Percentiles rank a stretch among this genome's conserved stretches.
phyloP scores from a whole-genome alignment of 495 filamentous ascomycete genomes.

The Xylaria cubensis region DNA sequence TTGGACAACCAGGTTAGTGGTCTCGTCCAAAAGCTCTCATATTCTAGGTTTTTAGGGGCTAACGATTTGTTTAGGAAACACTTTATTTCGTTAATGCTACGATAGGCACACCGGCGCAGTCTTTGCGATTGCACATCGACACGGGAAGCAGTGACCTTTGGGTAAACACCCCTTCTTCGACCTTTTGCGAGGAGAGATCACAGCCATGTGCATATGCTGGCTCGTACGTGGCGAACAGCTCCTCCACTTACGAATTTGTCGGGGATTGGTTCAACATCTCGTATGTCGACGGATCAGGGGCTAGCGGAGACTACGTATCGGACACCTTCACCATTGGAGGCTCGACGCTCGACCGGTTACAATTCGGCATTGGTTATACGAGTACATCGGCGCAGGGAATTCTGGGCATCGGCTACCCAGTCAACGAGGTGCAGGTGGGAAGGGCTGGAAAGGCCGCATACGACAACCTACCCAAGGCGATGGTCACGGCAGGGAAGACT shows the following conservation, averaged over 20 bases:
- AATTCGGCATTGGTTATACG: conserved; percentile 85
- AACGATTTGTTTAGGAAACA: conserved; percentile 50
- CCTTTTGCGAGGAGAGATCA: conserved; percentile 56
- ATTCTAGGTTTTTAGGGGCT: conserved; percentile 15
- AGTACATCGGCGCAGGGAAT: conserved; percentile 80
- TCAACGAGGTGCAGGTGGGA: conserved; percentile 81
- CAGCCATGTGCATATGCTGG: conserved; percentile 65
- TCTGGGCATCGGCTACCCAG: conserved; percentile 85
- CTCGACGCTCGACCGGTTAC: conserved; percentile 65
- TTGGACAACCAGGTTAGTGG: conserved; percentile 58
- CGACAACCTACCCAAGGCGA: conserved; percentile 76
- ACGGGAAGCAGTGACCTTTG: conserved; percentile 92
- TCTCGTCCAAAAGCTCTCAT: neutral
- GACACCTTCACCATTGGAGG: conserved; percentile 77
- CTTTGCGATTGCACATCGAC: conserved; percentile 72
- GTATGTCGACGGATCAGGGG: conserved; percentile 86
- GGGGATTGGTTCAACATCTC: conserved; percentile 85
- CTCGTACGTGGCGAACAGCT: conserved; percentile 74
- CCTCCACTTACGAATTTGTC: conserved; percentile 81
- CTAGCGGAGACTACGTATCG: conserved; percentile 81
- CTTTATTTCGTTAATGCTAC: conserved; percentile 76
- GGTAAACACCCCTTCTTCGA: conserved; percentile 73
- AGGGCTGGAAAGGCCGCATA: conserved; percentile 66
- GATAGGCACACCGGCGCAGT: conserved; percentile 72
- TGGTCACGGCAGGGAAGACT: conserved; percentile 75